These are phyloP conservation scores for Talaromyces sp. DNA, from an alignment of 2,329 filamentous ascomycete genomes.

Conservation along the genomic window DNA sequence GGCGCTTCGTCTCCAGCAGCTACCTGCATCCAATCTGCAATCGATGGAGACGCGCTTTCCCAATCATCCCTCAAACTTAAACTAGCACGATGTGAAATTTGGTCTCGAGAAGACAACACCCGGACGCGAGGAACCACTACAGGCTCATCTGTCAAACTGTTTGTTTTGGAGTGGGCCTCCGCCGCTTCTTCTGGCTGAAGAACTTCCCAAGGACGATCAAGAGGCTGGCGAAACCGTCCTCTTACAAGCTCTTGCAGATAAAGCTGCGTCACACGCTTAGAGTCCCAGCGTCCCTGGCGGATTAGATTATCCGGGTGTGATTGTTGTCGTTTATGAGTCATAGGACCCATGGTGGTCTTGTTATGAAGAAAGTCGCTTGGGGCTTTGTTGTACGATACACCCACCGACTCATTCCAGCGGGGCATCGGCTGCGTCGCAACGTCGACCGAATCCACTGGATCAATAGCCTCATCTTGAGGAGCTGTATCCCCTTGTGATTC, in stretches of 20 bases:
- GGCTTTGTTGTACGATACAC: background rate
- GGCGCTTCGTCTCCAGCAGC: slow-evolving; percentile 34
- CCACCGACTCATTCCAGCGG: background rate
- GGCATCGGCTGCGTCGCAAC: slow-evolving; percentile 3
- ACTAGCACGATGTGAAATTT: slow-evolving; percentile 34
- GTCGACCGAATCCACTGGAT: slow-evolving; percentile 14
- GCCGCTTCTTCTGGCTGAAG: slow-evolving; percentile 12
- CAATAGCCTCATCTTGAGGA: slow-evolving; percentile 30
- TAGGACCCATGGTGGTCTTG: slow-evolving; percentile 37
- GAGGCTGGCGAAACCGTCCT: slow-evolving; percentile 21
- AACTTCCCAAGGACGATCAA: slow-evolving; percentile 19
- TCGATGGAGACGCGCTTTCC: slow-evolving; percentile 45
- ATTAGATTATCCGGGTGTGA: slow-evolving; percentile 43
- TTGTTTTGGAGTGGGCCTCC: slow-evolving; percentile 15
- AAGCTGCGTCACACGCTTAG: slow-evolving; percentile 50
- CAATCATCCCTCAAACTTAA: slow-evolving; percentile 42
- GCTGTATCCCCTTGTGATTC: slow-evolving; percentile 32
- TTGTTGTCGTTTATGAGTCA: slow-evolving; percentile 29
- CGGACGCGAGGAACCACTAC: slow-evolving; percentile 25
- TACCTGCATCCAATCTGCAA: slow-evolving; percentile 45
- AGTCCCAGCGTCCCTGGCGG: slow-evolving; percentile 50
- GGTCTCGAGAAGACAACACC: slow-evolving; percentile 18
- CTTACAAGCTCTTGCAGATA: slow-evolving; percentile 47
- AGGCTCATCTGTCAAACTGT: slow-evolving; percentile 30
- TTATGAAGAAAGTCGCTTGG: slow-evolving; percentile 5